Conservation (phyloP, 2,329 filamentous ascomycete genomes). For the Microdochium nivale region DNA sequence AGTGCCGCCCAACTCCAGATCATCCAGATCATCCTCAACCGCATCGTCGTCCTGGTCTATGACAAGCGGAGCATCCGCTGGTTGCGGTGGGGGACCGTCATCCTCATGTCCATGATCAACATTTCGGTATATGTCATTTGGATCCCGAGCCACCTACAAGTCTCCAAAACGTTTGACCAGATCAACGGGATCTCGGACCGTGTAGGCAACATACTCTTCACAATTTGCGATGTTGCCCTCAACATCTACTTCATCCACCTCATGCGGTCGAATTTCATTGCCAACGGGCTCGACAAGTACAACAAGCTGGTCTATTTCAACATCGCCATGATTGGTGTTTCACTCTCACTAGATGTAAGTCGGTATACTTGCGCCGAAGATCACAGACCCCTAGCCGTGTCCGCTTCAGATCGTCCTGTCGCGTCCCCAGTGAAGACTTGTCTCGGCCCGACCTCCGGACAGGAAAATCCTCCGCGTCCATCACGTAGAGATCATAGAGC, state of each 20-base stretch:
- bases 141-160: slow-evolving; percentile 33
- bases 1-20: slow-evolving; percentile 6
- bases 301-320: slow-evolving; percentile 30
- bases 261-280: slow-evolving; percentile 28
- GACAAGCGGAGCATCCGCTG: slow-evolving; percentile 17
- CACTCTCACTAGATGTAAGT: slow-evolving; percentile 30
- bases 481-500: no score
- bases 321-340: slow-evolving; percentile 28
- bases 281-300: slow-evolving; percentile 32
- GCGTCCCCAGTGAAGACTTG: no score
- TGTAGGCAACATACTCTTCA: slow-evolving; percentile 31
- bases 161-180: slow-evolving; percentile 20
- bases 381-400: no score
- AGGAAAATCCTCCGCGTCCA: no score
- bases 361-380: no score
- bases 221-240: slow-evolving; percentile 29
- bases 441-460: no score
- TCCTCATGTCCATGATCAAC: slow-evolving; percentile 29
- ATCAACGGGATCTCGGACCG: slow-evolving; percentile 36
- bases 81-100: slow-evolving; percentile 27
- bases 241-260: slow-evolving; percentile 33
- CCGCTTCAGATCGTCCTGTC: no score
- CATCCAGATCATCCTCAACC: slow-evolving; percentile 37
- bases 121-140: slow-evolving; percentile 35
- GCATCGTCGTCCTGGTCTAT: slow-evolving; percentile 30